A percentile compares a stretch with the other conserved stretches of the same genome.
phyloP scores from a whole-genome alignment of 805 yeast species.

The Sugiyamaella americana region DNA sequence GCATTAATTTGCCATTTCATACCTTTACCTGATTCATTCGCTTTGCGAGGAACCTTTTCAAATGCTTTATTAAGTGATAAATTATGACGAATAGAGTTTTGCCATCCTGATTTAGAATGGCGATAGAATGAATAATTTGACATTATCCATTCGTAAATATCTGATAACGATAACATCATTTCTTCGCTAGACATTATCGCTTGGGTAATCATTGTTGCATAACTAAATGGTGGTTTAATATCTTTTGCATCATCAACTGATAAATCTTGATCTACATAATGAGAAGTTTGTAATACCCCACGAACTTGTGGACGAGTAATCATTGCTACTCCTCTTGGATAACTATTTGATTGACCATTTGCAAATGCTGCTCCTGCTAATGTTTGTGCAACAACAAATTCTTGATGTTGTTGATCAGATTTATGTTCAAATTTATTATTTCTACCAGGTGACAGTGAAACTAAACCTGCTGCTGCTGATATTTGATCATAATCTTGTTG shows the following conservation, averaged over 20 bases:
- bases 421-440: conserved; percentile 1
- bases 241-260: conserved; percentile 88
- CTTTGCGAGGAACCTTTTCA: conserved; percentile 92
- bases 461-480: not conserved
- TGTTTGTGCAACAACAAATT: not conserved
- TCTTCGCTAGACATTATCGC: conserved; percentile 85
- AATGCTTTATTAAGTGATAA: conserved; percentile 92
- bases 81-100: conserved; percentile 93
- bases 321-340: conserved; percentile 39
- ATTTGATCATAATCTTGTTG: not conserved
- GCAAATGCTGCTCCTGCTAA: conserved; percentile 18
- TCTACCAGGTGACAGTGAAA: conserved; percentile 6
- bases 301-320: conserved; percentile 38
- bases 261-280: conserved; percentile 39
- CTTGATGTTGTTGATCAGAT: not conserved
- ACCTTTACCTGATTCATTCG: conserved; percentile 97
- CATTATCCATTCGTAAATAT: conserved; percentile 88
- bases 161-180: conserved; percentile 82
- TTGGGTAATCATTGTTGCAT: conserved; percentile 98
- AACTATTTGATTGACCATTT: conserved; percentile 31
- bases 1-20: conserved; percentile 98
- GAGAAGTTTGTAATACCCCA: conserved; percentile 26
- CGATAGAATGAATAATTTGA: conserved; percentile 86
- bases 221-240: conserved; percentile 93
- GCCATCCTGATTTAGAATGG: conserved; percentile 95